Percentiles rank a stretch among this genome's conserved stretches.
These are phyloP conservation scores for Anaeramoeba flamelloides DNA, from an alignment of 78 protist species.

Conservation along the genomic window DNA sequence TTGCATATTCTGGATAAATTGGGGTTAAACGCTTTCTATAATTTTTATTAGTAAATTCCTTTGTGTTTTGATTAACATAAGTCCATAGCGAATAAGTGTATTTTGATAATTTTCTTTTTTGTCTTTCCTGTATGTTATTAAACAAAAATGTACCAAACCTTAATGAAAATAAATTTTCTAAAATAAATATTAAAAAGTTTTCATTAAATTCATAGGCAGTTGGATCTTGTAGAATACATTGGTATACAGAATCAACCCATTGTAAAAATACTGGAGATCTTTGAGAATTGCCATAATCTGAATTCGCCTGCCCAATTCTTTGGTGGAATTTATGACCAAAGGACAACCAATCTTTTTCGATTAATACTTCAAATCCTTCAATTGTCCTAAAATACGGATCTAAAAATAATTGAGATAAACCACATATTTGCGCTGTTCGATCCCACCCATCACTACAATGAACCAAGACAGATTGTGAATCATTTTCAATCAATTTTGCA, in stretches of 20 bases:
- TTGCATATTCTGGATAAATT: no score
- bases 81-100: conserved; percentile 28
- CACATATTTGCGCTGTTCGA: conserved; percentile 32
- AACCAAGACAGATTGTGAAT: not conserved
- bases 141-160: conserved; percentile 48
- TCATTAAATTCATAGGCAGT: conserved; percentile 42
- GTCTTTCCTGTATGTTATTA: conserved; percentile 30
- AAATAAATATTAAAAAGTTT: conserved; percentile 12
- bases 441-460: conserved; percentile 38
- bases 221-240: conserved; percentile 37
- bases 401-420: conserved; percentile 26
- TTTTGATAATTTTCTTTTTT: not conserved
- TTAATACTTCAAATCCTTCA: conserved; percentile 13
- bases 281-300: not conserved
- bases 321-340: not conserved
- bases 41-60: not conserved
- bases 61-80: not conserved
- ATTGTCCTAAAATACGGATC: conserved; percentile 33
- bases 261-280: conserved; percentile 47
- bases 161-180: conserved; percentile 16
- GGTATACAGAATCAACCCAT: conserved; percentile 49
- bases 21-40: no score
- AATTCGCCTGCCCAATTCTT: not conserved
- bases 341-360: not conserved
- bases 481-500: not conserved